Percentiles rank a stretch among this genome's conserved stretches.
Conservation (phyloP, 1,139 yeast species). For the Candida glucosophila region DNA sequence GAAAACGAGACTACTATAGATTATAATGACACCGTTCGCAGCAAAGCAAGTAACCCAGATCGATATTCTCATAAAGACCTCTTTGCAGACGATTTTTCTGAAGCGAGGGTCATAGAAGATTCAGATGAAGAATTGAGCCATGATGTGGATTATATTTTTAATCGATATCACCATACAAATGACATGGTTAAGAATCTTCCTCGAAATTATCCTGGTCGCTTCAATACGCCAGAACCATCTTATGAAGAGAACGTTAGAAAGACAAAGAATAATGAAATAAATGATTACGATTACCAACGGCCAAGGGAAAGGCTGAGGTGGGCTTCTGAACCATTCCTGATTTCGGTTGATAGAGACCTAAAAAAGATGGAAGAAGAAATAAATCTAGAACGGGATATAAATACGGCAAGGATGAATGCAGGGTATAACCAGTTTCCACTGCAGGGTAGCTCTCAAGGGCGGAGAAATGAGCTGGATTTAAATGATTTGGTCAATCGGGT, state of each 20-base stretch:
- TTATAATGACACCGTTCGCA: constrained; percentile 19
- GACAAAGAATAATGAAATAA: too few species aligned
- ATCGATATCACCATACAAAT: constrained; percentile 2
- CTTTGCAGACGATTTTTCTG: neutral
- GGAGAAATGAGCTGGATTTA: too few species aligned
- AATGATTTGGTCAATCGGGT: too few species aligned
- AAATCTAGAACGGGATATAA: constrained; percentile 2
- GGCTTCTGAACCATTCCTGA: too few species aligned
- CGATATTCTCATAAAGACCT: too few species aligned
- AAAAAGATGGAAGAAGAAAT: constrained; percentile 2
- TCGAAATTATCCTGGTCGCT: constrained; percentile 3
- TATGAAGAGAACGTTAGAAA: too few species aligned
- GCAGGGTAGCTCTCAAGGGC: too few species aligned
- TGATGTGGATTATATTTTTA: constrained; percentile 4
- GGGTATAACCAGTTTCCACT: constrained; percentile 1
- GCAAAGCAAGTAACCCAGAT: too few species aligned
- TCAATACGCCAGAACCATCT: constrained; percentile 2
- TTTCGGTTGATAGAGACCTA: constrained; percentile 2
- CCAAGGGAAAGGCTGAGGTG: too few species aligned
- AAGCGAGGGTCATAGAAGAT: constrained; percentile 4
- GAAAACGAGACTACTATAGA: constrained; percentile 32
- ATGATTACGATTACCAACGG: too few species aligned
- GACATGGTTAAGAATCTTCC: constrained; percentile 2
- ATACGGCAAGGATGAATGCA: constrained; percentile 3
- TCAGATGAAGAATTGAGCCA: constrained; percentile 17